Percentiles rank a stretch among this genome's conserved stretches.
Conservation (phyloP, 805 yeast species). For the Kluyveromyces aestuarii region DNA sequence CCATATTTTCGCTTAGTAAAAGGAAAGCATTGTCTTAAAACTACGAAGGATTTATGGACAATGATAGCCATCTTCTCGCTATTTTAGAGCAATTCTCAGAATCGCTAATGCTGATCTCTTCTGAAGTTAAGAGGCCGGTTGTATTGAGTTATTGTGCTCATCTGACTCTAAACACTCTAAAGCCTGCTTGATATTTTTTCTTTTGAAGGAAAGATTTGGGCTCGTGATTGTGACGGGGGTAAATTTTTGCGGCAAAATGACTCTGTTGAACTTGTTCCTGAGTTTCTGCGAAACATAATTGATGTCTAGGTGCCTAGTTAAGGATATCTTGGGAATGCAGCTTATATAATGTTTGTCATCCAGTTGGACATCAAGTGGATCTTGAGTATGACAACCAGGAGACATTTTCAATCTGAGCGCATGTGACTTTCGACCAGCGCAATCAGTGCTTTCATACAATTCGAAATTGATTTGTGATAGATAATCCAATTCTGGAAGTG, state of each 20-base stretch:
- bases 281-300: slow-evolving; percentile 78
- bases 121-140: no score
- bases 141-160: not conserved
- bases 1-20: no score
- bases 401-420: slow-evolving; percentile 86
- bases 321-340: slow-evolving; percentile 81
- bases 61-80: no score
- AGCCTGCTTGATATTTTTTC: slow-evolving; percentile 3
- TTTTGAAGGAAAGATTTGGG: slow-evolving; percentile 35
- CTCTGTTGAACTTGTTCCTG: slow-evolving; percentile 74
- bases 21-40: no score
- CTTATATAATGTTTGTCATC: slow-evolving; percentile 96
- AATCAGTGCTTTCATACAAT: slow-evolving; percentile 73
- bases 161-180: not conserved
- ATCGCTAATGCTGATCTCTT: no score
- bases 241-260: slow-evolving; percentile 81
- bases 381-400: slow-evolving; percentile 97
- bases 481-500: slow-evolving; percentile 92
- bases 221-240: slow-evolving; percentile 83
- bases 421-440: slow-evolving; percentile 67
- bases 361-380: slow-evolving; percentile 91
- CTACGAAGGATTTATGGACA: no score
- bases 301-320: slow-evolving; percentile 89
- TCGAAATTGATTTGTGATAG: slow-evolving; percentile 92
- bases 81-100: no score